Conservation (phyloP, 768 basidiomycete genomes). For the Phylloporus scabripes region DNA sequence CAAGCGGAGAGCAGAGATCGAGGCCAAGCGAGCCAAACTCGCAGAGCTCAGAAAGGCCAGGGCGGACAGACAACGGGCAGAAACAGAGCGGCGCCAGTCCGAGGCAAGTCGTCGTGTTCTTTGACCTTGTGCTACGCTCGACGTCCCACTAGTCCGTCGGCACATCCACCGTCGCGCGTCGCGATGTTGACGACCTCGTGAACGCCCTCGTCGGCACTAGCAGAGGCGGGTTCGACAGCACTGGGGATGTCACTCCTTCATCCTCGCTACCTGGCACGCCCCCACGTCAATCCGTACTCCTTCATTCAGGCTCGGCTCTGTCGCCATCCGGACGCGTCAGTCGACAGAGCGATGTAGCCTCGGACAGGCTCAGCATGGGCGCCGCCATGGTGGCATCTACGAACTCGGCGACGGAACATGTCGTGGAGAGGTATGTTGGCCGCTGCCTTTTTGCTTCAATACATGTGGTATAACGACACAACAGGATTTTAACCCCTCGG, state of each 20-base stretch:
- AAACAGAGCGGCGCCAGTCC: slow-evolving; percentile 35
- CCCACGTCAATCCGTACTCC: slow-evolving; percentile 34
- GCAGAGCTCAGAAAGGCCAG: slow-evolving; percentile 78
- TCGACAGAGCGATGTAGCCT: slow-evolving; percentile 62
- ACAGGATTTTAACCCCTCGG: slow-evolving; percentile 58
- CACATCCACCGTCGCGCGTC: slow-evolving; percentile 38
- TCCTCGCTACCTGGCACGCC: slow-evolving; percentile 74
- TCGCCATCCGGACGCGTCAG: slow-evolving; percentile 59
- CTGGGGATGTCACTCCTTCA: slow-evolving; percentile 57
- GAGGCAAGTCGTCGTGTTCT: slow-evolving; percentile 15
- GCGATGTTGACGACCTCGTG: slow-evolving; percentile 70
- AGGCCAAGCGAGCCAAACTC: slow-evolving; percentile 84
- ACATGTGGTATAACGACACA: slow-evolving; percentile 4
- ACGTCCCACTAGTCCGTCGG: slow-evolving; percentile 30
- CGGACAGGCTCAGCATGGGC: slow-evolving; percentile 41
- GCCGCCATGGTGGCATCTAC: slow-evolving; percentile 42
- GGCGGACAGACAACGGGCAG: slow-evolving; percentile 58
- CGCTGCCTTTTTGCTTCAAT: background rate
- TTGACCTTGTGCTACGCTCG: background rate
- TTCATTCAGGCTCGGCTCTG: slow-evolving; percentile 34
- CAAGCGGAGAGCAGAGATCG: slow-evolving; percentile 79
- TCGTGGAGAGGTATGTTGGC: slow-evolving; percentile 57
- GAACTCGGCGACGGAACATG: slow-evolving; percentile 59
- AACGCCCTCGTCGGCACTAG: slow-evolving; percentile 47
- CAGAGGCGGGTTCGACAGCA: slow-evolving; percentile 48